These are phyloP conservation scores for Angophora floribunda DNA, from an alignment of 345 rosid genomes.

Conservation along the genomic window DNA sequence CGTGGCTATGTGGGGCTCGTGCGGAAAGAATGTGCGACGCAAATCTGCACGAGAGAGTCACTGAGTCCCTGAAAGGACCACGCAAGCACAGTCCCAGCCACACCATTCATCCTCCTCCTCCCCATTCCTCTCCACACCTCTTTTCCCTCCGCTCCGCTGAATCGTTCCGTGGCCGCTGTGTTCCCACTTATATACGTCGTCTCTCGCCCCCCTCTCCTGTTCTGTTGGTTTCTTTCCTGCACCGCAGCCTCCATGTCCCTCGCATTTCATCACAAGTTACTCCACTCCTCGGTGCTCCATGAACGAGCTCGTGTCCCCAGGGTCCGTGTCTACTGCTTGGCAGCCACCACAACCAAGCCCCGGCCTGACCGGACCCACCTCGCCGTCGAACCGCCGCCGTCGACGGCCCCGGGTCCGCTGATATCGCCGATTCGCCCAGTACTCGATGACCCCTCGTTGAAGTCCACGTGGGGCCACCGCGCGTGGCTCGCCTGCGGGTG, in stretches of 20 bases:
- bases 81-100: conserved; percentile 35
- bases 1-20: neutral
- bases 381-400: conserved; percentile 7
- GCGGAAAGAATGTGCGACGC: neutral
- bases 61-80: conserved; percentile 29
- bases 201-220: neutral
- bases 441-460: conserved; percentile 38
- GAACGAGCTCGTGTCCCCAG: conserved; percentile 3
- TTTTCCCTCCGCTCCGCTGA: neutral
- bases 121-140: neutral
- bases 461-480: conserved; percentile 73
- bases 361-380: conserved; percentile 15
- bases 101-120: neutral
- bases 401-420: neutral
- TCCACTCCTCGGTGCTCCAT: conserved; percentile 11
- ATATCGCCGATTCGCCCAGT: conserved; percentile 11
- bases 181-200: neutral
- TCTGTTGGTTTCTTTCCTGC: neutral
- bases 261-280: conserved; percentile 30
- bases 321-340: neutral
- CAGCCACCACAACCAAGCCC: conserved; percentile 11
- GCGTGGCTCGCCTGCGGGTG: conserved; percentile 70
- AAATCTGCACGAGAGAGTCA: neutral
- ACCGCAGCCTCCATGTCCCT: conserved; percentile 28
- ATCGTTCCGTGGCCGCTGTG: conserved; percentile 1